These are phyloP conservation scores for Ogataea nakhonphanomensis DNA, from an alignment of 805 yeast genomes.

Conservation along the genomic window DNA sequence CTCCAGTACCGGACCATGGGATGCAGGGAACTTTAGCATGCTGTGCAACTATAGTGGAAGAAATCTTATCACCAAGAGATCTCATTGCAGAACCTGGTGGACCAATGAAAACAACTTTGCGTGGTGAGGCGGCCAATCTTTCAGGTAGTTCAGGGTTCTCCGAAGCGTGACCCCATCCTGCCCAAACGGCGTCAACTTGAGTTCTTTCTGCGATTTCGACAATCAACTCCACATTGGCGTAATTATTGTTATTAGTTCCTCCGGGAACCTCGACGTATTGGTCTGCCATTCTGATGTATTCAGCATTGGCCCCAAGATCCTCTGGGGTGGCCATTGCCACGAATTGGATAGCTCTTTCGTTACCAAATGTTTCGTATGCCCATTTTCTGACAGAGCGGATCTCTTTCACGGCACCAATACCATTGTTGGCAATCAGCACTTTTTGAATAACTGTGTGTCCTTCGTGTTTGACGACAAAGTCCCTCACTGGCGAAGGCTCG, in stretches of 20 bases:
- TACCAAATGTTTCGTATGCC: slow-evolving; percentile 99
- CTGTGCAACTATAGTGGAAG: slow-evolving; percentile 98
- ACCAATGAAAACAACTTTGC: slow-evolving; percentile 89
- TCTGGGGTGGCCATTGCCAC: slow-evolving; percentile 99
- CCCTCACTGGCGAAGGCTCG: slow-evolving; percentile 73
- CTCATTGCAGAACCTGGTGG: slow-evolving; percentile 99
- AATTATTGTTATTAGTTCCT: slow-evolving; percentile 97
- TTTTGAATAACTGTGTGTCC: slow-evolving; percentile 94
- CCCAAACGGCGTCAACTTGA: slow-evolving; percentile 98
- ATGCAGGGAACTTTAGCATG: slow-evolving; percentile 98
- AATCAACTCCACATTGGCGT: slow-evolving; percentile 95
- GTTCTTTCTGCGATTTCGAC: slow-evolving; percentile 97
- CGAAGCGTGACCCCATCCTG: slow-evolving; percentile 99
- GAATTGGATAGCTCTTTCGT: slow-evolving; percentile 89
- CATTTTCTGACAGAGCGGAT: slow-evolving; percentile 96
- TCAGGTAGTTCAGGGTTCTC: slow-evolving; percentile 96
- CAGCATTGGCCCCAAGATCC: slow-evolving; percentile 94
- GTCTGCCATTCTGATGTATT: slow-evolving; percentile 98
- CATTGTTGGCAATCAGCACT: slow-evolving; percentile 93
- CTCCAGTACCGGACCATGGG: slow-evolving; percentile 99
- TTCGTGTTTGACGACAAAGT: slow-evolving; percentile 77
- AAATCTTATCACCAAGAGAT: slow-evolving; percentile 97
- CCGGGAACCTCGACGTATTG: slow-evolving; percentile 98
- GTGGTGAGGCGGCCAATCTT: slow-evolving; percentile 86
- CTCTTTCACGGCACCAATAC: slow-evolving; percentile 99